phyloP scores from a whole-genome alignment of 768 basidiomycete genomes.

The Peribolospora baueri region DNA sequence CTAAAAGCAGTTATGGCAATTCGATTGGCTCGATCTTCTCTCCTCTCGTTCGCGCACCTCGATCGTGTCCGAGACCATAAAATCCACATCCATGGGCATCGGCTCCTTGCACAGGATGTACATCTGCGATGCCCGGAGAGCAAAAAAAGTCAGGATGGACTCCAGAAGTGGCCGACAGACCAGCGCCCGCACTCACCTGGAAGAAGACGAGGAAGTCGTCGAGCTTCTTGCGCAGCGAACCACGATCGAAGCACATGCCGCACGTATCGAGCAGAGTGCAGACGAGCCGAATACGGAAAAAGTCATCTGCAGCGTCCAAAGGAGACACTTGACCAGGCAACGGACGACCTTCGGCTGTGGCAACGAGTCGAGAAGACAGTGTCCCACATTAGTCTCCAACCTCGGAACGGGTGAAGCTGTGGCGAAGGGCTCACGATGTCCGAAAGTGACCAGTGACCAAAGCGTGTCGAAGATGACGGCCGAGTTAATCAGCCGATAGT shows the following conservation, averaged over 20 bases:
- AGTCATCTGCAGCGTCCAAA: constrained; percentile 84
- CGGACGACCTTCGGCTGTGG: constrained; percentile 63
- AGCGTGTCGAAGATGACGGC: constrained; percentile 74
- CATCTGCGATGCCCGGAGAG: constrained; percentile 22
- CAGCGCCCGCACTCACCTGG: constrained; percentile 33
- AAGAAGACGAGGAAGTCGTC: constrained; percentile 84
- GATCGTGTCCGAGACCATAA: constrained; percentile 82
- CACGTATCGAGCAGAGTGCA: constrained; percentile 85
- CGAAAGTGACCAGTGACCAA: constrained; percentile 86
- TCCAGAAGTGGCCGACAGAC: not conserved
- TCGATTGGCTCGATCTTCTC: no score
- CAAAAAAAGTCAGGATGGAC: not conserved
- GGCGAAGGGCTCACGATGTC: constrained; percentile 45
- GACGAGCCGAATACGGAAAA: constrained; percentile 73
- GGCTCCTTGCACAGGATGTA: constrained; percentile 65
- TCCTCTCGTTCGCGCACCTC: constrained; percentile 31
- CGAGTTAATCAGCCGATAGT: constrained; percentile 74
- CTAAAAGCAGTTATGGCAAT: not conserved
- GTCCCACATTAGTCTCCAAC: not conserved
- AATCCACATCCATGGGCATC: constrained; percentile 92
- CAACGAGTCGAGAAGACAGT: not conserved
- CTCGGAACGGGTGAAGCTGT: not conserved
- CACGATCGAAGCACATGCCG: constrained; percentile 92
- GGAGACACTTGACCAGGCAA: constrained; percentile 46
- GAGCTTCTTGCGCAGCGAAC: constrained; percentile 70